phyloP scores from a whole-genome alignment of 768 basidiomycete genomes.

The Russula abietina region DNA sequence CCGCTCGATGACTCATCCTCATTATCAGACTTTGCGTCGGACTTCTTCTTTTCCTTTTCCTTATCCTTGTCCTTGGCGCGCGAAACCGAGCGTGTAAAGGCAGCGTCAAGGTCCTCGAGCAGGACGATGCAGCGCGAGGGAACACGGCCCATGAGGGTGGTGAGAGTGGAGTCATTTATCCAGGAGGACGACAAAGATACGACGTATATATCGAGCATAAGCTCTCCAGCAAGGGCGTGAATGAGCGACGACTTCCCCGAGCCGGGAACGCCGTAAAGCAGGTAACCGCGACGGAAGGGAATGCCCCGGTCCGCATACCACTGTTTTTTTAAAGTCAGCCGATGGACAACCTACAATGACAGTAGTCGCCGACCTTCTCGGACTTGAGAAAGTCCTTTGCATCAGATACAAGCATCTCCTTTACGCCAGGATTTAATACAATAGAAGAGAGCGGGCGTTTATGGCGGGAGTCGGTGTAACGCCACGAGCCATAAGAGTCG shows the following conservation, averaged over 20 bases:
- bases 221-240: slow-evolving; percentile 80
- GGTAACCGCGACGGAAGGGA: slow-evolving; percentile 84
- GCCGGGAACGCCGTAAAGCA: slow-evolving; percentile 78
- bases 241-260: slow-evolving; percentile 84
- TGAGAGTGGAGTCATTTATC: slow-evolving; percentile 84
- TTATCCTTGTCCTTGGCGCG: slow-evolving; percentile 53
- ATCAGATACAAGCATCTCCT: slow-evolving; percentile 82
- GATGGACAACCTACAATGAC: slow-evolving; percentile 9
- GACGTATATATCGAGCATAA: slow-evolving; percentile 89
- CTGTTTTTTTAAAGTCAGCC: slow-evolving; percentile 31
- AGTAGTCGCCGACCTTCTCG: slow-evolving; percentile 52
- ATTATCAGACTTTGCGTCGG: slow-evolving; percentile 33
- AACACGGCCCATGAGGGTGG: slow-evolving; percentile 80
- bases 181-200: slow-evolving; percentile 80
- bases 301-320: slow-evolving; percentile 95
- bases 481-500: slow-evolving; percentile 82
- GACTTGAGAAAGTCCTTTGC: slow-evolving; percentile 77
- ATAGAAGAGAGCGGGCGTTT: slow-evolving; percentile 86
- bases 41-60: slow-evolving; percentile 36
- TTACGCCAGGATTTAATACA: slow-evolving; percentile 81
- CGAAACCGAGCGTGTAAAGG: slow-evolving; percentile 70
- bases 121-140: slow-evolving; percentile 81
- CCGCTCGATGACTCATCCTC: slow-evolving; percentile 32
- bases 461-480: slow-evolving; percentile 81
- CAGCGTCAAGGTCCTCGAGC: slow-evolving; percentile 87